Conservation (phyloP, 768 basidiomycete genomes). For the Lepiota brunneoincarnata region DNA sequence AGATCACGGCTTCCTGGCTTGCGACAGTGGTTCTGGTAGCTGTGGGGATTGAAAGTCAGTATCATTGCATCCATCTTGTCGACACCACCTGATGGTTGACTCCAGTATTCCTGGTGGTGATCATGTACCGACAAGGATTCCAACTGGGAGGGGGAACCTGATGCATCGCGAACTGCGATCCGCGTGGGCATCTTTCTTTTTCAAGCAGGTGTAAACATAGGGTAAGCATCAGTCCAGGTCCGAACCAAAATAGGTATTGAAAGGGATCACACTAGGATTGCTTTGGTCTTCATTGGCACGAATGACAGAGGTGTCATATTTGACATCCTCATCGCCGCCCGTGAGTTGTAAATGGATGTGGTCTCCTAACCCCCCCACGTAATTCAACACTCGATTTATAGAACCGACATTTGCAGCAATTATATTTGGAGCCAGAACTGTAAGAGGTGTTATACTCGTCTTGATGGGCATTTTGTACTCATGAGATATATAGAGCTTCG, state of each 20-base stretch:
- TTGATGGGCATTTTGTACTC: too few species aligned
- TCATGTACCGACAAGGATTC: constrained; percentile 6
- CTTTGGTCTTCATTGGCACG: background rate
- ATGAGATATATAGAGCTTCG: background rate
- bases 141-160: background rate
- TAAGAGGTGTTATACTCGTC: background rate
- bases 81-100: too few species aligned
- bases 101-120: background rate
- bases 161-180: constrained; percentile 1
- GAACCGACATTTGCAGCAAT: background rate
- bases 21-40: background rate
- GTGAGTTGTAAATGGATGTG: background rate
- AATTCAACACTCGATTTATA: background rate
- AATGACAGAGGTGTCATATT: background rate
- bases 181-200: background rate
- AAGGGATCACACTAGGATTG: background rate
- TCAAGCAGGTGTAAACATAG: background rate
- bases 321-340: constrained; percentile 7
- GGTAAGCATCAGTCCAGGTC: background rate
- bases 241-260: too few species aligned
- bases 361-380: background rate
- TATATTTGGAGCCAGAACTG: background rate
- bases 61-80: too few species aligned
- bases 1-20: constrained; percentile 2
- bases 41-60: constrained; percentile 1